Conservation (phyloP, 306 rosid genomes). For the Rosa chinensis region DNA sequence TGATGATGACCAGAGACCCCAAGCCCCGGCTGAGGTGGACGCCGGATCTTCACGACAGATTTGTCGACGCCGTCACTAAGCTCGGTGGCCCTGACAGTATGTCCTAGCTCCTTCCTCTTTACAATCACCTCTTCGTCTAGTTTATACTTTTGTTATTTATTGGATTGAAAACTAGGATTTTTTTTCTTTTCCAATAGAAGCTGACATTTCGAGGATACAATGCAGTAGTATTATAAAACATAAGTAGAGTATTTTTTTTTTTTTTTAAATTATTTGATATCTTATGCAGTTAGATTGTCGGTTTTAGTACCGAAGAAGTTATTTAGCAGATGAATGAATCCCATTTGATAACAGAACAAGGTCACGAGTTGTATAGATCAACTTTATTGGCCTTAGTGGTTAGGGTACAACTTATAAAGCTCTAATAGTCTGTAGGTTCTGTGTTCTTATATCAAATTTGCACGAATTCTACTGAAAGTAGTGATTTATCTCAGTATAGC, state of each 20-base stretch:
- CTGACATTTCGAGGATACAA: too few relatives aligned
- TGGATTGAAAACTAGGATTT: not conserved
- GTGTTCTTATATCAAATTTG: not conserved
- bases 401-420: not conserved
- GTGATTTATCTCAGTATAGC: not conserved
- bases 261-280: not conserved
- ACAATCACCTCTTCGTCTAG: not conserved
- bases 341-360: not conserved
- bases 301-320: too few relatives aligned
- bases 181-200: too few relatives aligned
- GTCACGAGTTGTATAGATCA: not conserved
- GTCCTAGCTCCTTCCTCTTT: slow-evolving; percentile 18
- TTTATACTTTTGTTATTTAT: not conserved
- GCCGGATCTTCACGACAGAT: slow-evolving; percentile 86
- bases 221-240: not conserved
- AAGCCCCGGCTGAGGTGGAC: slow-evolving; percentile 97
- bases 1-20: slow-evolving; percentile 88
- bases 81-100: slow-evolving; percentile 97
- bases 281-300: not conserved
- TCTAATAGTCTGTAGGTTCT: not conserved
- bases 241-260: not conserved
- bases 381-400: not conserved
- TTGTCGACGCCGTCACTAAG: slow-evolving; percentile 88
- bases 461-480: not conserved
- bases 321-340: not conserved